Base-by-base conservation (phyloP, 2,329 filamentous ascomycete species). In the Sporothrix humicola region DNA sequence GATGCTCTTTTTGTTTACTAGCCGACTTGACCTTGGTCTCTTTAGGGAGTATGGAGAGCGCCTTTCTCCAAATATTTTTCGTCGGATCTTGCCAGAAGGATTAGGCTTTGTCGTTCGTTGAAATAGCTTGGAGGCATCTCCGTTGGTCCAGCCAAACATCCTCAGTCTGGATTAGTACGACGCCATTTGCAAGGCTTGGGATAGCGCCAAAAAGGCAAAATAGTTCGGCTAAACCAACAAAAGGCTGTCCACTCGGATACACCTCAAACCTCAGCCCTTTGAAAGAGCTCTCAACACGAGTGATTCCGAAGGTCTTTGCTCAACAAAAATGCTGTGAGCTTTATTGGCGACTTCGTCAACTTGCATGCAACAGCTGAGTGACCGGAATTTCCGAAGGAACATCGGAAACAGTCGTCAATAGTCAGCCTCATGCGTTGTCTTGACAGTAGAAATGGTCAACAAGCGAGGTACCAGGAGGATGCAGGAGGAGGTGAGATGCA, bases 111-210 rank as follows among this genome's bases (percentile, higher is more conserved):
- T 7, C 9, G 63, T 50, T 66, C 15, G 44, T 31, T 42, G 12
- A 15, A 48, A 66, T 42, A 48, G 37, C 31, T 31, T 61, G 31
- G 20, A 59, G 23, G 17, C 13, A 15, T 13, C 46, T 69, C 66
- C 66, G 17, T 69, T 42, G 44, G 66, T 69, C 66, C 66, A 69
- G 66, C 48, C 48, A 69, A 37, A 37, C 8, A 52, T 69, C 8
- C 3, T 54, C 46, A 20, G 26, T 52, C 15, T 48, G 46, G 46
- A 50, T 52, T 52, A 37, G 46, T n/a, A 26, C 13, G 23, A 17
- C 15, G 44, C 52, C 20, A n/a, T 52, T 52, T 31, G 5, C 9
- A 6, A n/a, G 46, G 3, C 26, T 37, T 31, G 46, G n/a, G n/a
- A 37, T 66, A 46, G 20, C 23, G 15, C 63, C 65, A 52, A 6